Conservation (phyloP, 306 rosid species). For the Vigna radiata region DNA sequence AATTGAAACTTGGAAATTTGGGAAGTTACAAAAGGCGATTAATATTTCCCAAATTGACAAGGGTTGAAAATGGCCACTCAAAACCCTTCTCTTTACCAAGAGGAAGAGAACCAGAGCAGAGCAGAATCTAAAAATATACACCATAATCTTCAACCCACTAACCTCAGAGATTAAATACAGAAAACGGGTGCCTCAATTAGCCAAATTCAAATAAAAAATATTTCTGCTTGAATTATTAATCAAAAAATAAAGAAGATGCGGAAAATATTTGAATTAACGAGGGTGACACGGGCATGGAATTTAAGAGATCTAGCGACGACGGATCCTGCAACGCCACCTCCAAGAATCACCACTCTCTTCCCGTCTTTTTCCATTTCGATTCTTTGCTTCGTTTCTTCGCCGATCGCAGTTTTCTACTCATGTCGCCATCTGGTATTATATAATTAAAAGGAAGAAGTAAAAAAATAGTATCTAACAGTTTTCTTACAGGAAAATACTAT, state of each 20-base stretch:
- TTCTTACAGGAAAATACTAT: too few relatives aligned
- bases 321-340: conserved; percentile 86
- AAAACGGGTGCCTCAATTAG: background rate
- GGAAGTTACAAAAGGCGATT: background rate
- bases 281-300: conserved; percentile 62
- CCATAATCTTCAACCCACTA: conserved; percentile 13
- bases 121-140: background rate
- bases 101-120: background rate
- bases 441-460: background rate
- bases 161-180: background rate
- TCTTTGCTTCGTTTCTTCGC: background rate
- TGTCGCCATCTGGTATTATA: background rate
- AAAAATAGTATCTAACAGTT: background rate
- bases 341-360: conserved; percentile 66
- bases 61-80: background rate
- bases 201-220: background rate
- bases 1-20: conserved; percentile 29
- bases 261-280: conserved; percentile 44
- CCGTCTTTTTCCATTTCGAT: conserved; percentile 39
- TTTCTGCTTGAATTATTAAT: background rate
- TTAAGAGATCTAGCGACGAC: conserved; percentile 70
- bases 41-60: background rate
- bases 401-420: background rate
- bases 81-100: conserved; percentile 3
- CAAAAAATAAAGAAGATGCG: background rate